Evolutionary conservation across 129 eudicot genomes (phyloP), one percentile per base, ranked within the genome.

Genomic region (Chrysanthemum seticuspe): DNA sequence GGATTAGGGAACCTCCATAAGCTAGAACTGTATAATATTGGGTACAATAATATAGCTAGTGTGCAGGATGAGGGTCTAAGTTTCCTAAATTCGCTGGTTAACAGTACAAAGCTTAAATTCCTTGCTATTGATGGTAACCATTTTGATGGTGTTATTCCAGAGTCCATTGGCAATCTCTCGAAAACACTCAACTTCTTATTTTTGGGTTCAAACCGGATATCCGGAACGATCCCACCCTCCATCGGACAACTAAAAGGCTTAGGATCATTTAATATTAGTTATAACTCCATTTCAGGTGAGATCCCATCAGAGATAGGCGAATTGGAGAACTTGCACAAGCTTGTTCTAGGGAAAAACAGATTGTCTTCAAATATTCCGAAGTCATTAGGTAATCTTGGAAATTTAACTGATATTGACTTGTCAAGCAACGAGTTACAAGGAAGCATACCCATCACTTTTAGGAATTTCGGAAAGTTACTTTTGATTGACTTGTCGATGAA

Each of bases 141-240:
- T 72, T 58, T 90, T 11, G 83, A 81, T 56, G 94, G 94, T 44
- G 72, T 71, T n/a, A 81, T 90, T 68, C 97, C 97, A 1, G 85
- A 87, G 5, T 87, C 85, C 16, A 81, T 90, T 23, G 88, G 96
- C 9, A 83, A 85, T 72, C 79, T 87, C 58, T 87, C 91, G 1
- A 83, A 85, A 70, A 29, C 15, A 14, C 93, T 87, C n/a, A 73
- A 73, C 29, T 81, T 36, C 51, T 36, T 90, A 29, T 87, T 64
- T 81, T 80, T 87, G 84, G 85, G 91, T 18, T 75, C 81, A 23
- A 85, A 88, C 72, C 54, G 14, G 11, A 71, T 90, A 27, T 82
- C 76, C 0, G 89, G 91, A 11, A 65, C 5, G 29, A 77, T 88
- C 15, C 96, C 91, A 1, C 15, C 87, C 63, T 83, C 89, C 2